Percentiles rank a stretch among this genome's conserved stretches.
Evolutionary conservation across 2,329 filamentous ascomycete species (phyloP).

Genomic region (Trichoderma sp.): DNA sequence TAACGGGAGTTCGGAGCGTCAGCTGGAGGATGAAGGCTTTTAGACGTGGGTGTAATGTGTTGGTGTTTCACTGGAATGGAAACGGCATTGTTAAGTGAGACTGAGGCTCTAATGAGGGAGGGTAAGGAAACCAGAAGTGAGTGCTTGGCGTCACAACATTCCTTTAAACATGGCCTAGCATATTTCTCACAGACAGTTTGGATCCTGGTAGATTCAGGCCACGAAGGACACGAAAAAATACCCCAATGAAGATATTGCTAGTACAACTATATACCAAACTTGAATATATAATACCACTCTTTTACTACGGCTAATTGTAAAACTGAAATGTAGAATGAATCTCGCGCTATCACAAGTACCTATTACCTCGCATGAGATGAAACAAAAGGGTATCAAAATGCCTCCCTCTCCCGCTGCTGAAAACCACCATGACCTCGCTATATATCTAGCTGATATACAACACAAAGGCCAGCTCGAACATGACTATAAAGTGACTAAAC

Average conservation of each 20-base stretch:
- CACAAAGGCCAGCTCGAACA: background rate
- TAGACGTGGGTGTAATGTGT: slow-evolving; percentile 21
- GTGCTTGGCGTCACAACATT: background rate
- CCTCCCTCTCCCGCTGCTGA: background rate
- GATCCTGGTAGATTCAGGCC: slow-evolving; percentile 13
- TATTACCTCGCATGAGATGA: background rate
- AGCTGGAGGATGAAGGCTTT: background rate
- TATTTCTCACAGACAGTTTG: background rate
- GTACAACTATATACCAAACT: slow-evolving; percentile 11
- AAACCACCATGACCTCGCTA: background rate
- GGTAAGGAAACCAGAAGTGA: slow-evolving; percentile 12
- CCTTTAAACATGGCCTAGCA: background rate
- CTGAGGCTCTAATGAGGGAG: slow-evolving; percentile 21
- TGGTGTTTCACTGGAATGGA: slow-evolving; percentile 31
- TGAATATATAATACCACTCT: slow-evolving; percentile 18
- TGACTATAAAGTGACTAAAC: background rate
- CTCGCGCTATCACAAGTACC: background rate
- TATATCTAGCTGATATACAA: background rate
- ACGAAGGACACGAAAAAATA: slow-evolving; percentile 19
- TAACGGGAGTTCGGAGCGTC: background rate
- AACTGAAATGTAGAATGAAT: background rate
- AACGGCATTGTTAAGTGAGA: slow-evolving; percentile 32
- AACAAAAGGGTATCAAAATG: background rate
- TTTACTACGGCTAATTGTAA: background rate
- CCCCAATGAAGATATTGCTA: slow-evolving; percentile 12